Conservation (phyloP, 257 asterid species). For the Datura wrightii region DNA sequence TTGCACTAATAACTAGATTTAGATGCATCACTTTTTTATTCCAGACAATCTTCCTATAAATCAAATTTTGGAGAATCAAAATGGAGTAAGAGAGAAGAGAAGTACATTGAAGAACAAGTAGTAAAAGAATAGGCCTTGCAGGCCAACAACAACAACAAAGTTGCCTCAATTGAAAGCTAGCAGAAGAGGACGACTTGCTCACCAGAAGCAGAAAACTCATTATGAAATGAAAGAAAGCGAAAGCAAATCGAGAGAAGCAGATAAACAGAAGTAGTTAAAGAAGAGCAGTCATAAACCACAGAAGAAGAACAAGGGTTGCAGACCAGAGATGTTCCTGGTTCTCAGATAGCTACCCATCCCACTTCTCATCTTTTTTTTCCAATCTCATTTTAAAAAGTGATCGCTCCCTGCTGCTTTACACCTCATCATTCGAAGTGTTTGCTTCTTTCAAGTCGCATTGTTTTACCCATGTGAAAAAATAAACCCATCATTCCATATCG, state of each 20-base stretch:
- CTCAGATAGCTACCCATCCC: background rate
- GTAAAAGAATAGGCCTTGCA: background rate
- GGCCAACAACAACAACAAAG: background rate
- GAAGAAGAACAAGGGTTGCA: slow-evolving; percentile 3
- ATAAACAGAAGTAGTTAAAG: background rate
- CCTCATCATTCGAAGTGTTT: slow-evolving; percentile 10
- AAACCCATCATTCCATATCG: background rate
- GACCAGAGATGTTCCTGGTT: background rate
- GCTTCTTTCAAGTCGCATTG: background rate
- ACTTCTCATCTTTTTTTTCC: background rate
- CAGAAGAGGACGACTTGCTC: background rate
- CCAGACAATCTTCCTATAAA: background rate
- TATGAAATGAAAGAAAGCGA: background rate
- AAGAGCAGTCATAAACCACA: background rate
- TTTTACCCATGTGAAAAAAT: background rate
- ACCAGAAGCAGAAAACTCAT: slow-evolving; percentile 19
- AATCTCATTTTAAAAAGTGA: background rate
- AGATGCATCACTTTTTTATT: slow-evolving; percentile 4
- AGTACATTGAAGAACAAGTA: background rate
- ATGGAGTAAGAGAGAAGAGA: background rate
- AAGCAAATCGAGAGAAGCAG: background rate
- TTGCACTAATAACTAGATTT: background rate
- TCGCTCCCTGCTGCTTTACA: background rate
- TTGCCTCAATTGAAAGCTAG: background rate
- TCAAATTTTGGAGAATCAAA: background rate